Conservation (phyloP, 768 basidiomycete genomes). For the Pleurotus giganteus region DNA sequence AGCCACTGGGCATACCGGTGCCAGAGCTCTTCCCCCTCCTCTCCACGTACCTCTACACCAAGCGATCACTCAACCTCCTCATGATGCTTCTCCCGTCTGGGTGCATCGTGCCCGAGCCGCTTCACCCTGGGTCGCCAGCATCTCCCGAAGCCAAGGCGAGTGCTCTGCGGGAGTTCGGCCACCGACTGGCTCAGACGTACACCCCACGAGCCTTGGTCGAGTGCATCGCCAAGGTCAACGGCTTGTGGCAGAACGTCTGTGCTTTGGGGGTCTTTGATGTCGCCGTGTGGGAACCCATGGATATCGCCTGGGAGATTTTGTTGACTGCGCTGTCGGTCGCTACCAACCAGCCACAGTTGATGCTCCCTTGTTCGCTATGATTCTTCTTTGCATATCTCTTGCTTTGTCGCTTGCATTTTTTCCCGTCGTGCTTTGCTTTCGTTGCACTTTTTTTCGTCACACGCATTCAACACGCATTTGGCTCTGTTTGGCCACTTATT, state of each 20-base stretch:
- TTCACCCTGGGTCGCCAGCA: constrained; percentile 20
- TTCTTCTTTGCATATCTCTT: neutral
- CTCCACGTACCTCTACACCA: constrained; percentile 66
- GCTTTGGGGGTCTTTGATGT: constrained; percentile 68
- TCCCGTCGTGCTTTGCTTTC: too few relatives aligned
- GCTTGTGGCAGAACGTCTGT: constrained; percentile 71
- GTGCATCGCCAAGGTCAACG: constrained; percentile 50
- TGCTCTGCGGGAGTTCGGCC: constrained; percentile 24
- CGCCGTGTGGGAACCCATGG: constrained; percentile 64
- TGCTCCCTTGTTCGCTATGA: neutral
- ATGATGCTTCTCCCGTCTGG: constrained; percentile 43
- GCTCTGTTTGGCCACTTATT: too few relatives aligned
- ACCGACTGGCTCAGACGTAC: constrained; percentile 36
- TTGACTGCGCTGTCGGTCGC: constrained; percentile 57
- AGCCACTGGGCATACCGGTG: constrained; percentile 60
- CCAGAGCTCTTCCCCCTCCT: constrained; percentile 61
- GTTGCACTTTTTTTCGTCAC: too few relatives aligned
- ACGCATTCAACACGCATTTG: too few relatives aligned
- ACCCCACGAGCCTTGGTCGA: constrained; percentile 46
- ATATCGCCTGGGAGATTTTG: constrained; percentile 65
- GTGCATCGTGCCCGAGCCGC: constrained; percentile 25
- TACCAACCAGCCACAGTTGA: constrained; percentile 32
- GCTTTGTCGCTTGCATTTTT: neutral
- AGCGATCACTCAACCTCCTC: constrained; percentile 49
- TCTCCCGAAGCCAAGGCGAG: neutral